Conservation (phyloP, 2,329 filamentous ascomycete genomes). For the Albifimbria verrucaria region DNA sequence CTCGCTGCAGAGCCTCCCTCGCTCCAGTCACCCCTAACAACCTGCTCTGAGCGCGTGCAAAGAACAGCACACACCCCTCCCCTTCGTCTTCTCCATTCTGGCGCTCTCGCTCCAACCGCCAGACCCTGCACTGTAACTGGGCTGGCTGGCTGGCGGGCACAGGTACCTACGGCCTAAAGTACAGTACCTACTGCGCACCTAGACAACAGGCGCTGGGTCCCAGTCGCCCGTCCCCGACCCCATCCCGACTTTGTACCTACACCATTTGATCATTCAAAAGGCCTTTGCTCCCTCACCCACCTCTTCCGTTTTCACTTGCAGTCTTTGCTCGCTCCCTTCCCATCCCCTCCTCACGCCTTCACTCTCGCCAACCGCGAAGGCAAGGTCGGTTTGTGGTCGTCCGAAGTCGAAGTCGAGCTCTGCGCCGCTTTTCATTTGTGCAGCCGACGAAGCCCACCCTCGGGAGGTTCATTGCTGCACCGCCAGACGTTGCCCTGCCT, state of each 20-base stretch:
- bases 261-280: slow-evolving; percentile 36
- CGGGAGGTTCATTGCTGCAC: neutral
- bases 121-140: no score
- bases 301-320: slow-evolving; percentile 26
- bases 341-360: slow-evolving; percentile 9
- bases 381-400: slow-evolving; percentile 2
- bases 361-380: neutral
- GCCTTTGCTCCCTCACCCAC: slow-evolving; percentile 32
- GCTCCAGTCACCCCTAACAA: slow-evolving; percentile 32
- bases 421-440: slow-evolving; percentile 4
- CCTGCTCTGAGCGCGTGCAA: slow-evolving; percentile 23
- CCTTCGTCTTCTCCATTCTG: no score
- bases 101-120: no score
- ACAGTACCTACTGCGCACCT: no score
- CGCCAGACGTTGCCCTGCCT: neutral
- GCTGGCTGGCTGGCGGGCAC: no score
- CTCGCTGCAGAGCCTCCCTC: slow-evolving; percentile 12
- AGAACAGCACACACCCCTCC: slow-evolving; percentile 8
- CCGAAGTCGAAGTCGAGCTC: neutral
- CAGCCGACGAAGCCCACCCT: neutral
- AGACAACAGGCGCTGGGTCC: neutral
- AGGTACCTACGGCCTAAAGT: no score
- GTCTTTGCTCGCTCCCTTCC: slow-evolving; percentile 20
- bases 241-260: neutral
- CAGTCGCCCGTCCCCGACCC: neutral